phyloP scores from a whole-genome alignment of 805 yeast species.

The Jamesozyma lodderae region DNA sequence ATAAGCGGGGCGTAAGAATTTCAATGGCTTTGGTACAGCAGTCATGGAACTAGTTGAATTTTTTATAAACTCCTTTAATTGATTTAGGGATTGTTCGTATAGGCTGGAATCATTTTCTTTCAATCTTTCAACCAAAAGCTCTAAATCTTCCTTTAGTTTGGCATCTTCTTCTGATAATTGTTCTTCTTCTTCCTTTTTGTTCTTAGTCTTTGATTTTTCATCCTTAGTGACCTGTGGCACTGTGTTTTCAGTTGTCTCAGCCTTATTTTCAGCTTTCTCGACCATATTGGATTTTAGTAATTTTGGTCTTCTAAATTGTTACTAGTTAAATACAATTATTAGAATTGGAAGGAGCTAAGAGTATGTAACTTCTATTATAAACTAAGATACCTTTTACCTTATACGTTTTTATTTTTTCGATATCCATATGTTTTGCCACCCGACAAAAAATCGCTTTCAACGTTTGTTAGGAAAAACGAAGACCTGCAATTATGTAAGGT shows the following conservation, averaged over 20 bases:
- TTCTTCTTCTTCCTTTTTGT: constrained; percentile 46
- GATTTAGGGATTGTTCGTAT: constrained; percentile 53
- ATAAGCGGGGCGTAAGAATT: constrained; percentile 85
- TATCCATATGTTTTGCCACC: constrained; percentile 2
- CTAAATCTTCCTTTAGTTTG: constrained; percentile 78
- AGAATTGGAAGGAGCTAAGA: too few species aligned
- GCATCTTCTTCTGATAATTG: constrained; percentile 91
- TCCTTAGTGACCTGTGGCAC: background rate
- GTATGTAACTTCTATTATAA: background rate
- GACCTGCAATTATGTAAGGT: too few species aligned
- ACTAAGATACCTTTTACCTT: background rate
- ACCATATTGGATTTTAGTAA: too few species aligned
- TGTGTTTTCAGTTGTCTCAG: constrained; percentile 3
- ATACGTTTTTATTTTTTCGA: background rate
- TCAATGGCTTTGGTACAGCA: constrained; percentile 97
- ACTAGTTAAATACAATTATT: too few species aligned
- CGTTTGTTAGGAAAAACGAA: background rate
- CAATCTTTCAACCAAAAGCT: constrained; percentile 73
- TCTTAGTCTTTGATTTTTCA: constrained; percentile 12
- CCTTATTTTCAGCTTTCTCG: constrained; percentile 2
- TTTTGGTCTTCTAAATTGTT: too few species aligned
- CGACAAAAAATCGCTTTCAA: background rate
- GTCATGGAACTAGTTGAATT: constrained; percentile 98
- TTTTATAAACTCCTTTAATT: constrained; percentile 68
- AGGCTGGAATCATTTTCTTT: constrained; percentile 37